Evolutionary conservation across 23 red algal species (phyloP), one percentile per base, ranked within the genome.

Genomic region (Pyropia yezoensis): DNA sequence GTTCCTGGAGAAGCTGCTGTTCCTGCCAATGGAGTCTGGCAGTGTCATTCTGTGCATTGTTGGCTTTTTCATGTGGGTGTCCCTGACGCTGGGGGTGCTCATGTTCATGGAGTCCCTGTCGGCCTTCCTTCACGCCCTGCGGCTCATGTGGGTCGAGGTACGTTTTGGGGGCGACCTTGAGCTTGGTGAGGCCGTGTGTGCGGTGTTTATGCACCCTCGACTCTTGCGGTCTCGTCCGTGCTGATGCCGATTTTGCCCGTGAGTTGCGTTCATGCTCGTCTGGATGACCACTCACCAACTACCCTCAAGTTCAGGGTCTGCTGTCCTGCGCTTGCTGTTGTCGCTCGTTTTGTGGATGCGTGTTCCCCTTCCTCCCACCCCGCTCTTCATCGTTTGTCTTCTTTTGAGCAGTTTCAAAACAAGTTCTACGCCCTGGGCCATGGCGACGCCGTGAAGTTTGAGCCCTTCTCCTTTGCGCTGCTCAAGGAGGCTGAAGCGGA

Each of bases 91-190:
- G 55, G 91, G 91, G 50, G 91, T 96, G 1, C 85, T 96, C 9
- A 84, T 88, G 79, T 78, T 96, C 54, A 96, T 96, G 91, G 91
- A 96, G 62, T 96, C 91, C 4, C 58, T 96, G 9, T 89, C 83
- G 17, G 91, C 91, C 14, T 96, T 96, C 70, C 70, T 96, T 14
- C 91, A 96, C 66, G 91, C 91, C 19, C 52, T 96, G 6, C 91
- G 91, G 52, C 49, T 96, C 30, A 83, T 89, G 29, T 96, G 91
- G 89, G 89, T 90, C 1, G 85, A 90, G 57, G 80, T 90, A 13
- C 39, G 39, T 47, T 47, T 47, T 47, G 39, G 4, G 39, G 11
- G 3, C 7, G 39, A 47, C 39, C 39, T 1, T 47, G 39, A 1
- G 39, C 9, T 47, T 6, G 39, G 11, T 8, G 39, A 11, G 39